These are phyloP conservation scores for Tulasnella sp. DNA, from an alignment of 768 basidiomycete genomes.

Conservation along the genomic window DNA sequence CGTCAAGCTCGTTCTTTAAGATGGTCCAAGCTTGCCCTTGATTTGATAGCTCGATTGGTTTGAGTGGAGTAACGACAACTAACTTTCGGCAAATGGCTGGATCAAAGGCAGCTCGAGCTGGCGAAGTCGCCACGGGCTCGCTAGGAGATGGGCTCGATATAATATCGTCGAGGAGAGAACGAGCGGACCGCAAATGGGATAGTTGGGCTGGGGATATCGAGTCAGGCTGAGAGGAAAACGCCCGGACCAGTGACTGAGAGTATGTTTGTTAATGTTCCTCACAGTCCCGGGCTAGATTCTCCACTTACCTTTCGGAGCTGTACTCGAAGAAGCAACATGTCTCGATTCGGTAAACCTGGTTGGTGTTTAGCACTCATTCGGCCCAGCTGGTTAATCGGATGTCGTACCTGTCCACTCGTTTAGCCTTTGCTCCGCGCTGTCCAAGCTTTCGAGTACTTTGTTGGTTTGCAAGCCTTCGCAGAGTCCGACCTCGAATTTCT, in stretches of 20 bases:
- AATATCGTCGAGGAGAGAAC: constrained; percentile 22
- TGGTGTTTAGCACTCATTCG: constrained; percentile 13
- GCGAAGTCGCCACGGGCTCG: constrained; percentile 23
- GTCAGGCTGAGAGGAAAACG: constrained; percentile 34
- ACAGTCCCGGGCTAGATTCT: background rate
- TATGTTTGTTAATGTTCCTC: background rate
- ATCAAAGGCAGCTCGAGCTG: constrained; percentile 40
- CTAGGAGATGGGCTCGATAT: constrained; percentile 13
- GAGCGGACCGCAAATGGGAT: constrained; percentile 15
- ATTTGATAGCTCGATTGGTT: constrained; percentile 35
- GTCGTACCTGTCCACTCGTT: constrained; percentile 39
- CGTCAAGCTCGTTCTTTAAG: constrained; percentile 36
- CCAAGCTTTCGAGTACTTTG: constrained; percentile 58
- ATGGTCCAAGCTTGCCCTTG: constrained; percentile 33
- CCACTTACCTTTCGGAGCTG: constrained; percentile 40
- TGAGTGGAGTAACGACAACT: constrained; percentile 43
- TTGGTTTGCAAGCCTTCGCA: constrained; percentile 64
- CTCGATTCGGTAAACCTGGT: constrained; percentile 35
- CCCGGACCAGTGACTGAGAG: constrained; percentile 35
- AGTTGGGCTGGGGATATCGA: constrained; percentile 11
- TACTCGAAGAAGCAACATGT: constrained; percentile 38
- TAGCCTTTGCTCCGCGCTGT: constrained; percentile 68
- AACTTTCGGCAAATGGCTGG: constrained; percentile 39
- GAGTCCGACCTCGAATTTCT: constrained; percentile 81
- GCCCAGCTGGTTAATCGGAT: background rate